Base-by-base conservation (phyloP, 345 rosid genomes). In the Gossypium thurberi region DNA sequence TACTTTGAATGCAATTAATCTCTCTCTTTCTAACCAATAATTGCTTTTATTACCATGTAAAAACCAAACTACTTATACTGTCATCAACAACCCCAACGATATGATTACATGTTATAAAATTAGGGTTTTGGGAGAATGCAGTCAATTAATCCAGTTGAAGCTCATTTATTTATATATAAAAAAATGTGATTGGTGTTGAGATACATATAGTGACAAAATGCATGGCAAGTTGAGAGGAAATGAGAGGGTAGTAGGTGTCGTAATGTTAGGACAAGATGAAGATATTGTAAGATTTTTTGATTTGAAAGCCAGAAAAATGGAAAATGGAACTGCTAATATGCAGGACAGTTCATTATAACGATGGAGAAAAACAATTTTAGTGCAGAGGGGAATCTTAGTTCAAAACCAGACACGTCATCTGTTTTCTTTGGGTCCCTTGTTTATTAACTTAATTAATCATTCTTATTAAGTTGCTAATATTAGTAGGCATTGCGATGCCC, bases 301-400 rank as follows among this genome's bases (percentile, higher is more conserved):
- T 50, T 56, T 68, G 72, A 68, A 68, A 25, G 72, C 42, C 23
- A 20, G 23, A 11, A 40, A 40, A 42, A 13, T 13, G 20, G 33
- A 8, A 68, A 26, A 20, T 10, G 9, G 15, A 57, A 28, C 72
- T 51, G 47, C 60, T 6, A 51, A 51, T 25, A 14, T 69, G 46
- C 40, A 28, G 72, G 26, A 69, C 72, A 50, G 46, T 69, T 51
- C 60, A 69, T 69, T 26, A 69, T 68, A 50, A 50, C 47, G 17
- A 65, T 43, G 33, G 70, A 43, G 70, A 46, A 46, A 20, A 4
- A 5, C 5, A 33, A 33, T 33, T 33, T 12, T 9, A 21, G 53
- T 65, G 52, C 70, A 28, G 53, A 65, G 47, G 18, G n/a, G 70
- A 46, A 46, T 43, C 69, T 20, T 8, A 65, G 52, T 11, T 65